Percentiles rank a stretch among this genome's conserved stretches.
Evolutionary conservation across 2,329 filamentous ascomycete genomes (phyloP).

Genomic region (Alternaria sp.): DNA sequence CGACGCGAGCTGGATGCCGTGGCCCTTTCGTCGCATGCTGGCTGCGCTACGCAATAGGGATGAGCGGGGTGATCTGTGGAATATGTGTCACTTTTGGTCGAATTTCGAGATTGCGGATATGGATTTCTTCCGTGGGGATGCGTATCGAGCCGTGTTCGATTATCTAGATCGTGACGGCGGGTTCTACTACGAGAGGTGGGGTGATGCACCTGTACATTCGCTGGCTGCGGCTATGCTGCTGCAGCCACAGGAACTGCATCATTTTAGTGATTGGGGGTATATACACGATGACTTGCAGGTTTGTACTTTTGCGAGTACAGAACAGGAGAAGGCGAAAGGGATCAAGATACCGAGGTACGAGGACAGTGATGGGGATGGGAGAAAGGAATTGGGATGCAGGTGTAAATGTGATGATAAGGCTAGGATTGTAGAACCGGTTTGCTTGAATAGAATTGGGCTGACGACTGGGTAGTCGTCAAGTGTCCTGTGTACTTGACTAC

Average conservation of each 20-base stretch:
- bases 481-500: background rate
- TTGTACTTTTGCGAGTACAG: conserved; percentile 10
- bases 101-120: conserved; percentile 97
- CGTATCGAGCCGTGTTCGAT: conserved; percentile 91
- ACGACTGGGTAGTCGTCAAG: background rate
- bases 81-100: conserved; percentile 96
- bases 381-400: background rate
- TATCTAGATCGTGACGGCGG: conserved; percentile 61
- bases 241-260: conserved; percentile 84
- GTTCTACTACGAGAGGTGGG: conserved; percentile 63
- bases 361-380: background rate
- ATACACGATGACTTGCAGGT: conserved; percentile 53
- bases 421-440: conserved; percentile 7
- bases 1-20: conserved; percentile 17
- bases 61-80: conserved; percentile 82
- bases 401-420: conserved; percentile 8
- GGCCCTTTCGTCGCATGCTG: conserved; percentile 19
- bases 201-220: conserved; percentile 92
- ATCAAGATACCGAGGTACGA: background rate
- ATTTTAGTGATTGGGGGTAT: conserved; percentile 98
- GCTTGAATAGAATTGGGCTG: conserved; percentile 3
- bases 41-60: conserved; percentile 62
- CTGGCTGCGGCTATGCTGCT: conserved; percentile 89
- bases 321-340: conserved; percentile 3
- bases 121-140: conserved; percentile 84